Percentiles rank a stretch among this genome's conserved stretches.
phyloP scores from a whole-genome alignment of 192 early-diverging fungal species.

The Backusella circina region DNA sequence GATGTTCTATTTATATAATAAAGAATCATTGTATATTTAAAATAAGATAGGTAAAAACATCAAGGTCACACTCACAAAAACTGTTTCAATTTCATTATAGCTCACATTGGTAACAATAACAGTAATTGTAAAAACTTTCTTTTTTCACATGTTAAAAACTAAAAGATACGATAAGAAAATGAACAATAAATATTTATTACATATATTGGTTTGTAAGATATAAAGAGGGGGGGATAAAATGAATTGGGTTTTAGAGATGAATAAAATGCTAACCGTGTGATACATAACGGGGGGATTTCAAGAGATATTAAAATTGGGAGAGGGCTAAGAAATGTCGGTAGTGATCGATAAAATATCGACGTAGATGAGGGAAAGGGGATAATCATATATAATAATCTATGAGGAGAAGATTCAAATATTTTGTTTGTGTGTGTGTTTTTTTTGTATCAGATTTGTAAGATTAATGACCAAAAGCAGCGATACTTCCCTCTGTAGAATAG shows the following conservation, averaged over 20 bases:
- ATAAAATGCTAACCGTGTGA: neutral
- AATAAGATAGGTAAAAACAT: no score
- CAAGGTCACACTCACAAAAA: no score
- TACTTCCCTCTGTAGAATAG: constrained; percentile 3
- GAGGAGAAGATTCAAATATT: neutral
- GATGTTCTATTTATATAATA: no score
- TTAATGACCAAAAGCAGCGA: constrained; percentile 5
- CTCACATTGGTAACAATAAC: no score
- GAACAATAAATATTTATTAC: neutral
- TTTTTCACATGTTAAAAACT: neutral
- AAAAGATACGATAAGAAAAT: neutral
- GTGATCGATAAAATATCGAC: neutral
- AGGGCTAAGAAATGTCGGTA: neutral
- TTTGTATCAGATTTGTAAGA: neutral
- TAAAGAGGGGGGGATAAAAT: neutral
- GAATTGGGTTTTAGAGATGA: neutral
- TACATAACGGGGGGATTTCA: neutral
- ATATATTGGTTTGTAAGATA: neutral
- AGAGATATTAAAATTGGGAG: neutral
- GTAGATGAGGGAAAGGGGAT: neutral
- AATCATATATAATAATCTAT: neutral
- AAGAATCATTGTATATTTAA: no score
- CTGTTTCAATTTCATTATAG: no score
- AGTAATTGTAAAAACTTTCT: no score
- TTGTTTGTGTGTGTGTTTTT: neutral